Conservation (phyloP, 2,329 filamentous ascomycete species). For the Aschersonia sp. region DNA sequence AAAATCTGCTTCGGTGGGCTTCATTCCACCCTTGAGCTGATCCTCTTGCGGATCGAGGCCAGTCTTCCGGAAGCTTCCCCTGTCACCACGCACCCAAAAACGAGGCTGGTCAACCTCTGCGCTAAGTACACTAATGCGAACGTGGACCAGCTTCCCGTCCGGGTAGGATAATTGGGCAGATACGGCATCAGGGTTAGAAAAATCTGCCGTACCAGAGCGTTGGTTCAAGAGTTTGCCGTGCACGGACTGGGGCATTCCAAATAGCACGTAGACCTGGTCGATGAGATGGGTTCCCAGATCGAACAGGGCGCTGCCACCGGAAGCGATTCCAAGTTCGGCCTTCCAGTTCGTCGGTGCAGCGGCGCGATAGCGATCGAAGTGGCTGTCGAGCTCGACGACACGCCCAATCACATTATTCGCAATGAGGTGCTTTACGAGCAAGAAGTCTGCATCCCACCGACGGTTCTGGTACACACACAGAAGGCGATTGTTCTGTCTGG, state of each 20-base stretch:
- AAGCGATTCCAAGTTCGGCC: conserved; percentile 37
- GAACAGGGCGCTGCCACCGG: conserved; percentile 55
- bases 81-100: conserved; percentile 64
- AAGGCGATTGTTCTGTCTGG: conserved; percentile 33
- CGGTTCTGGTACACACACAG: conserved; percentile 66
- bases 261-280: conserved; percentile 58
- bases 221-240: conserved; percentile 57
- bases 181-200: conserved; percentile 41
- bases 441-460: conserved; percentile 64
- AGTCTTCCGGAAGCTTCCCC: conserved; percentile 61
- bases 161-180: conserved; percentile 54
- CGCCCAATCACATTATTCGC: conserved; percentile 47
- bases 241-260: conserved; percentile 53
- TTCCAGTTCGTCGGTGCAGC: conserved; percentile 53
- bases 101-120: conserved; percentile 55
- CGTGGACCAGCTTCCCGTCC: conserved; percentile 48
- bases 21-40: conserved; percentile 50
- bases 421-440: conserved; percentile 52
- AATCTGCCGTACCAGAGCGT: conserved; percentile 30
- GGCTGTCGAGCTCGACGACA: conserved; percentile 64
- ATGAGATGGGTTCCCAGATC: conserved; percentile 66
- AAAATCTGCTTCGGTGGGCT: conserved; percentile 47
- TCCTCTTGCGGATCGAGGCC: conserved; percentile 63
- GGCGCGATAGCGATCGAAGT: conserved; percentile 64
- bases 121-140: conserved; percentile 55